Evolutionary conservation across 208 protist genomes (phyloP).

Genomic region (Trypanosoma platydactyli): DNA sequence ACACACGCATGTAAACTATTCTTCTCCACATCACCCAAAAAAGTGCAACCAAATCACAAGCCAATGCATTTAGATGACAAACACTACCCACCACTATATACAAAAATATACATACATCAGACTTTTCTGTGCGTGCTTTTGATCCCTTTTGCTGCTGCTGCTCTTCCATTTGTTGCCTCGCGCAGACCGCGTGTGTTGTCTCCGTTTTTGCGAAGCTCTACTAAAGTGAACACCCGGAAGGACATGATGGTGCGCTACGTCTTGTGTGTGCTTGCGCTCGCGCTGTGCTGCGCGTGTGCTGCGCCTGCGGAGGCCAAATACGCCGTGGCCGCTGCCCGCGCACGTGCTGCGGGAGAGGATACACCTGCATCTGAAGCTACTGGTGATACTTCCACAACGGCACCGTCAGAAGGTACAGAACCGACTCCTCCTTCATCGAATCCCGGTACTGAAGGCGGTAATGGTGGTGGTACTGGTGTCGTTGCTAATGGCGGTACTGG

Average conservation of each 20-base stretch:
- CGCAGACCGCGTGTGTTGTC: neutral
- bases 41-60: too few relatives aligned
- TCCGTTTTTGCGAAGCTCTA: too few relatives aligned
- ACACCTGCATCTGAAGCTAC: neutral
- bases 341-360: neutral
- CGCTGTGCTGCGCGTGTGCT: conserved; percentile 3
- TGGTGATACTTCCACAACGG: neutral
- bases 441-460: too few relatives aligned
- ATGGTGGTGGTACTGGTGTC: too few relatives aligned
- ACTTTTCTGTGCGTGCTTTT: neutral
- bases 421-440: neutral
- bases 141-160: neutral
- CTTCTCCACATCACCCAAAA: neutral
- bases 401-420: neutral
- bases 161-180: neutral
- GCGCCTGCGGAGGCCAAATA: neutral
- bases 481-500: too few relatives aligned
- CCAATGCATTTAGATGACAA: too few relatives aligned
- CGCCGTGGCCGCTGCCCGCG: neutral
- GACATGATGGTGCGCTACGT: conserved; percentile 3
- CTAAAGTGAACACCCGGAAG: too few relatives aligned
- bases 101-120: neutral
- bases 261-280: neutral
- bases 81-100: too few relatives aligned
- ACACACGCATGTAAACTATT: neutral